Conservation (phyloP, 1,284 basidiomycete genomes). For the Puccinia brachypodii region DNA sequence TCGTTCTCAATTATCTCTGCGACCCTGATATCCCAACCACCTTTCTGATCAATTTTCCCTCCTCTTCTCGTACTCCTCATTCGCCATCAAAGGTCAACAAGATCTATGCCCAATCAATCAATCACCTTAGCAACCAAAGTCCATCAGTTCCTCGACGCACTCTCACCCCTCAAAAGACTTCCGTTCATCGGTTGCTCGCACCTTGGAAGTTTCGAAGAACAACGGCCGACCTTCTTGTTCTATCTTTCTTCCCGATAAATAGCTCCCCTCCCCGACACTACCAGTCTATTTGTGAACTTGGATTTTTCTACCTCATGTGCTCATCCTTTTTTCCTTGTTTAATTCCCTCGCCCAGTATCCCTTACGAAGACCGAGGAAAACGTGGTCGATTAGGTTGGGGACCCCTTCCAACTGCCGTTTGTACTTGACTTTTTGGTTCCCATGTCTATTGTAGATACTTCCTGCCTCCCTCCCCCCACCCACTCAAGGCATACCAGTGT, state of each 20-base stretch:
- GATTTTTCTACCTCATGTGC: background rate
- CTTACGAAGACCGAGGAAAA: background rate
- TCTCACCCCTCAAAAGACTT: background rate
- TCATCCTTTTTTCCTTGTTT: background rate
- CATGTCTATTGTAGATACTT: slow-evolving; percentile 7
- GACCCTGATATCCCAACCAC: background rate
- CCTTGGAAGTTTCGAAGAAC: background rate
- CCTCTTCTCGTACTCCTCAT: background rate
- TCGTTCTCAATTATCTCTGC: background rate
- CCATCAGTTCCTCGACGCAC: background rate
- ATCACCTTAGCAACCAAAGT: background rate
- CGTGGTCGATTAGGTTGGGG: background rate
- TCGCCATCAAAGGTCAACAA: background rate
- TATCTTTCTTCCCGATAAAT: background rate
- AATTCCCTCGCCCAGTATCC: background rate
- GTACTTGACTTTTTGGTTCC: background rate
- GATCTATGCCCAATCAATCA: background rate
- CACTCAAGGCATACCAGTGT: background rate
- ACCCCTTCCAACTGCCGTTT: background rate
- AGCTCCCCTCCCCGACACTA: background rate
- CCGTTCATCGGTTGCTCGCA: background rate
- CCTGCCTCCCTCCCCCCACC: background rate
- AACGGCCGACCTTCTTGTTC: background rate
- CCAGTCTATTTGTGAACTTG: background rate
- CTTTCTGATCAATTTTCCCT: background rate